phyloP scores from a whole-genome alignment of 176 grass and related monocot species.

The Avena atlantica region DNA sequence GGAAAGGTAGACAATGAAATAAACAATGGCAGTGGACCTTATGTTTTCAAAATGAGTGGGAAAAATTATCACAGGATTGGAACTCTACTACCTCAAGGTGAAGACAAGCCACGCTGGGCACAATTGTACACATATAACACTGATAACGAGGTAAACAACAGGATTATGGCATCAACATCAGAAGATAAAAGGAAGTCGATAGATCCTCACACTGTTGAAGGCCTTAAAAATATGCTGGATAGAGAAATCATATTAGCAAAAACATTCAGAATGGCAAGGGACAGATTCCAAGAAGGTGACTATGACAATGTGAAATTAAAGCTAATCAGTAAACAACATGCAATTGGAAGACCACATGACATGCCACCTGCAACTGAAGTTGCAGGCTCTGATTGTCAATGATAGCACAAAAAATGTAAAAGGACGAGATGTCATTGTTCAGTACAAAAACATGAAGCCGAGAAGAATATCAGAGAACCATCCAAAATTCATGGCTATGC shows the following conservation, averaged over 20 bases:
- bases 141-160: conserved; percentile 37
- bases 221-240: conserved; percentile 30
- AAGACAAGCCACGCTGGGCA: too few relatives aligned
- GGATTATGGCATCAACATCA: neutral
- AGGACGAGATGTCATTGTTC: conserved; percentile 19
- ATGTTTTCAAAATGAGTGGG: conserved; percentile 29
- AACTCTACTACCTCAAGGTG: conserved; percentile 13
- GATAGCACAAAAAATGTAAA: neutral
- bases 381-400: conserved; percentile 17
- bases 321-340: neutral
- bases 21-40: conserved; percentile 30
- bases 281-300: conserved; percentile 26
- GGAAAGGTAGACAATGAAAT: conserved; percentile 8
- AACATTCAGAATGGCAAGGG: conserved; percentile 41
- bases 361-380: conserved; percentile 24
- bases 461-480: conserved; percentile 28
- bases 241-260: conserved; percentile 30
- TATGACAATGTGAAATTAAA: neutral
- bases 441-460: neutral
- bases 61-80: conserved; percentile 37
- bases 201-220: conserved; percentile 1
- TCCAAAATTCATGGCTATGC: conserved; percentile 28
- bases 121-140: neutral
- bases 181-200: neutral
- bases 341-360: neutral